Base-by-base conservation (phyloP, 2,329 filamentous ascomycete genomes). In the Pseudodiploospora longispora region DNA sequence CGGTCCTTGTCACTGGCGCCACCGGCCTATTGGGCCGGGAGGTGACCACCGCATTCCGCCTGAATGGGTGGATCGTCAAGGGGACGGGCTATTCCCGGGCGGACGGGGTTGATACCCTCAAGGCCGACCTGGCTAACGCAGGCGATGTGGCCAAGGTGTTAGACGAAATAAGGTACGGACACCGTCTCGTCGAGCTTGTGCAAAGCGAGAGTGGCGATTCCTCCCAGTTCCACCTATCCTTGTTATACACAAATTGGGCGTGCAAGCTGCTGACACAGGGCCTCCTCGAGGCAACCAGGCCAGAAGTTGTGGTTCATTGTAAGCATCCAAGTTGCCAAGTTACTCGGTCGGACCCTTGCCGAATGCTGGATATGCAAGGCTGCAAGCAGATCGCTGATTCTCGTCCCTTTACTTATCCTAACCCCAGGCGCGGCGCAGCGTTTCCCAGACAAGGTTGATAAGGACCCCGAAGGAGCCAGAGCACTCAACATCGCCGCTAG, bases 361-460 rank as follows among this genome's bases (percentile, higher is more conserved):
- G 5, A 9, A 30, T 9, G 10, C 6, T 52, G 40, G 33, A 4
- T n/a, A 9, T n/a, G 30, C 32, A 34, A 12, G 33, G 12, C 10
- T 37, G 36, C 9, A 39, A 43, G 12, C 34, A 40, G 30, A 38
- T 31, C 33, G 42, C 52, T 59, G 44, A 58, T 34, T 10, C n/a
- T 42, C 12, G 36, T 27, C 32, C 10, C 40, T 43, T 27, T 41
- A 19, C 19, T 19, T 19, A 19, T 19, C 19, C 19, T 19, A 19
- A 19, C n/a, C 27, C 38, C 50, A 90, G 85, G 85, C 59, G 90
- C 89, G 35, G 89, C 89, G 38, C 90, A 95, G 63, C 81, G 87
- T 49, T 94, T 84, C 57, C 89, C 90, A 2, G 89, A 95, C 64
- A 84, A 85, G 59, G 91, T 89, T 58, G 84, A 89, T 55, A 76